Conservation (phyloP, 2,329 filamentous ascomycete species). For the Tolypocladium amazonense region DNA sequence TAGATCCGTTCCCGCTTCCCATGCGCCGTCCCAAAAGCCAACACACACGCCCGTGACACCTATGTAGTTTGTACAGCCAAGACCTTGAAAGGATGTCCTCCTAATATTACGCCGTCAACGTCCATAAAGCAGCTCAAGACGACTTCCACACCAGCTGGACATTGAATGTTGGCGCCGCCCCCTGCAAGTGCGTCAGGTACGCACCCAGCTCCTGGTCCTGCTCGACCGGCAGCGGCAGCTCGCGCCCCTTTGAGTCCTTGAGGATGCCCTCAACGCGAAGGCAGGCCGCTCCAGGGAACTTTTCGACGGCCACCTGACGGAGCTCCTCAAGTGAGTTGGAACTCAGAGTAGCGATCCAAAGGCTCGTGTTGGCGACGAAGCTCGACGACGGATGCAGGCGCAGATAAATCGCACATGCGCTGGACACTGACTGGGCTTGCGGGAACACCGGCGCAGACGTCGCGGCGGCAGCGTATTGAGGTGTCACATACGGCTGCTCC, state of each 20-base stretch:
- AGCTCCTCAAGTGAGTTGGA: slow-evolving; percentile 50
- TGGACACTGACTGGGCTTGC: slow-evolving; percentile 9
- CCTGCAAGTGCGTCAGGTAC: slow-evolving; percentile 56
- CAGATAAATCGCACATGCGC: slow-evolving; percentile 51
- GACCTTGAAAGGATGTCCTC: background rate
- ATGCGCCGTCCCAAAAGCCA: background rate
- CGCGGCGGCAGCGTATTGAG: slow-evolving; percentile 14
- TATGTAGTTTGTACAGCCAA: background rate
- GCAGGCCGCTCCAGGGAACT: slow-evolving; percentile 49
- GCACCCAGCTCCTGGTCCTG: slow-evolving; percentile 62
- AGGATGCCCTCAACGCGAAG: slow-evolving; percentile 56
- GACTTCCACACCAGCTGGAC: slow-evolving; percentile 26
- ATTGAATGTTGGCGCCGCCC: slow-evolving; percentile 29
- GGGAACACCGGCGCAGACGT: slow-evolving; percentile 13
- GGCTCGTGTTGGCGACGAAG: slow-evolving; percentile 34
- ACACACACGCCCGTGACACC: background rate
- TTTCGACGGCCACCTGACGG: slow-evolving; percentile 47
- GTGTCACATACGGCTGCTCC: slow-evolving; percentile 18
- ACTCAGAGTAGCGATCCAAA: slow-evolving; percentile 58
- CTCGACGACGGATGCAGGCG: slow-evolving; percentile 57
- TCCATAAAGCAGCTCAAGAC: slow-evolving; percentile 3
- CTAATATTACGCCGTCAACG: background rate
- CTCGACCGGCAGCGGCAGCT: slow-evolving; percentile 55
- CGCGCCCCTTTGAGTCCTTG: slow-evolving; percentile 45
- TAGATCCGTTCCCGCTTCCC: background rate